Conservation (phyloP, 31 red algal species). For the Bonnemaisonia californica region DNA sequence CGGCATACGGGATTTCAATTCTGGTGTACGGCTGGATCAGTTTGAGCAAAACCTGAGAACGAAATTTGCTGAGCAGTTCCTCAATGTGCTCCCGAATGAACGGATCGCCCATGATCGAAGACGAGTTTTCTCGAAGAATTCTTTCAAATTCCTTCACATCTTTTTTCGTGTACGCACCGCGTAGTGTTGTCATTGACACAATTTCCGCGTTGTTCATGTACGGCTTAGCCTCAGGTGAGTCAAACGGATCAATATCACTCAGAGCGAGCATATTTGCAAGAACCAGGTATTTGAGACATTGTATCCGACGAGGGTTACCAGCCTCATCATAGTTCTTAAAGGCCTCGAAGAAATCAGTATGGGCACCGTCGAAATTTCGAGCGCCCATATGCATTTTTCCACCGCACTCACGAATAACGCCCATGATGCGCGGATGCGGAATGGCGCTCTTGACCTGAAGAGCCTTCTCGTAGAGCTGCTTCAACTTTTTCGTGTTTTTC, state of each 20-base stretch:
- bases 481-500: slow-evolving; percentile 85
- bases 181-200: slow-evolving; percentile 83
- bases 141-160: slow-evolving; percentile 89
- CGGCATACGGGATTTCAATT: slow-evolving; percentile 80
- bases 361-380: slow-evolving; percentile 81
- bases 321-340: slow-evolving; percentile 99
- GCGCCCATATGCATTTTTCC: slow-evolving; percentile 97
- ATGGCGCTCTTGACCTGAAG: slow-evolving; percentile 91
- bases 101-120: slow-evolving; percentile 86
- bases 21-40: slow-evolving; percentile 89
- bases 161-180: slow-evolving; percentile 82
- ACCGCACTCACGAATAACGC: slow-evolving; percentile 97
- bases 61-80: slow-evolving; percentile 74
- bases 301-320: slow-evolving; percentile 80
- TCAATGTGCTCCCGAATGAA: slow-evolving; percentile 92
- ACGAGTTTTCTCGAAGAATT: slow-evolving; percentile 79
- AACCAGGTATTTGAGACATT: slow-evolving; percentile 96
- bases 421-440: slow-evolving; percentile 95
- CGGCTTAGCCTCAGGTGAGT: slow-evolving; percentile 95
- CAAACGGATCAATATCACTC: slow-evolving; percentile 94
- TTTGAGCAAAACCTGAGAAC: slow-evolving; percentile 85
- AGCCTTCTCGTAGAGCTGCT: slow-evolving; percentile 93
- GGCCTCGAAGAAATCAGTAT: slow-evolving; percentile 95
- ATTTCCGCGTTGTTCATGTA: slow-evolving; percentile 93
- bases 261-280: slow-evolving; percentile 95